These are phyloP conservation scores for Tricholoma hemisulphureum DNA, from an alignment of 768 basidiomycete species.

Conservation along the genomic window DNA sequence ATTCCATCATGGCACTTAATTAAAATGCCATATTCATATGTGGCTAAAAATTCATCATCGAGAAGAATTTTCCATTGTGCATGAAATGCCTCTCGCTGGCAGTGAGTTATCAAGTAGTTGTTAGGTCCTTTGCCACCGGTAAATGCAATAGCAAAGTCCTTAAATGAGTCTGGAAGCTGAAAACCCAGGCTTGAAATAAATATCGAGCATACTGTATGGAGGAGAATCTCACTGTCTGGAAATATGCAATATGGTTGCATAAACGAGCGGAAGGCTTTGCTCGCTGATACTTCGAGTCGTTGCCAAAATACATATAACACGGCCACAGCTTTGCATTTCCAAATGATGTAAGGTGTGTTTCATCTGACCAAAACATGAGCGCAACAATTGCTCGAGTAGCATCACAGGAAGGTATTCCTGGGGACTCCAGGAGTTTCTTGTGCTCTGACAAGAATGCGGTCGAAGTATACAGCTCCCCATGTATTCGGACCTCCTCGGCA, in stretches of 20 bases:
- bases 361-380: too few species aligned
- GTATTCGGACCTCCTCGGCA: not conserved
- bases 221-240: conserved; percentile 1
- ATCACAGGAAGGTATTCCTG: conserved; percentile 8
- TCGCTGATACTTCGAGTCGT: conserved; percentile 23
- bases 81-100: not conserved
- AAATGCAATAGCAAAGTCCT: conserved; percentile 10
- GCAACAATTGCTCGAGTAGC: conserved; percentile 14
- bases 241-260: conserved; percentile 8
- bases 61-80: not conserved
- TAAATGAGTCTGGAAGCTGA: conserved; percentile 18
- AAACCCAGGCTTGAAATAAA: not conserved
- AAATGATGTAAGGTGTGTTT: conserved; percentile 29
- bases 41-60: too few species aligned
- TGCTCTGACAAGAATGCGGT: conserved; percentile 13
- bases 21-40: conserved; percentile 18
- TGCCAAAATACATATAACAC: conserved; percentile 20
- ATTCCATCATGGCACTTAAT: not conserved
- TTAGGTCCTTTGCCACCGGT: not conserved
- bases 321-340: conserved; percentile 26
- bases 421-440: not conserved
- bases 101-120: not conserved
- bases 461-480: conserved; percentile 17
- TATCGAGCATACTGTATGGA: not conserved
- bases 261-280: conserved; percentile 6